A percentile compares a stretch with the other conserved stretches of the same genome.
Evolutionary conservation across 768 basidiomycete genomes (phyloP).

Genomic region (Lactifluus hygrophoroides): DNA sequence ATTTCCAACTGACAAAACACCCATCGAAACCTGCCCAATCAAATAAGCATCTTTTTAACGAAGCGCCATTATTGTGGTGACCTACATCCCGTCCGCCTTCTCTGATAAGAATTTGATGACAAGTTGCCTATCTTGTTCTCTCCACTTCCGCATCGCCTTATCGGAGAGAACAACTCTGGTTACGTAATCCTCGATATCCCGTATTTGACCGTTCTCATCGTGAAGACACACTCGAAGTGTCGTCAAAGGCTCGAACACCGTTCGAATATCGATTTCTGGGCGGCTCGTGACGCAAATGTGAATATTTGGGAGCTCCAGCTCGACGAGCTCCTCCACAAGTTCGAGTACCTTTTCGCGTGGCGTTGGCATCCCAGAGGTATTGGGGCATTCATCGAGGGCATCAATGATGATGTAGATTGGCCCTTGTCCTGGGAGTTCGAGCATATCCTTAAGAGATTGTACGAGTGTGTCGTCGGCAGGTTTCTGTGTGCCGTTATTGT

Average conservation of each 20-base stretch:
- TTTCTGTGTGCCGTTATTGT: neutral
- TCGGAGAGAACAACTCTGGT: neutral
- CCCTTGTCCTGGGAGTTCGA: neutral
- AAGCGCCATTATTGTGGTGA: neutral
- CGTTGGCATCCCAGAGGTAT: neutral
- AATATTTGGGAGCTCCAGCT: neutral
- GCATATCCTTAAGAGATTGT: neutral
- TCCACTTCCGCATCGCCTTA: too few species aligned
- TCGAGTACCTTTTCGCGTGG: neutral
- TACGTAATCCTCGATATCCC: neutral
- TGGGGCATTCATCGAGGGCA: neutral
- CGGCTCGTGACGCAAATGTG: neutral
- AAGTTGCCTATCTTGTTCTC: too few species aligned
- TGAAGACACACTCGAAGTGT: neutral
- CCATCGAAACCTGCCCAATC: neutral
- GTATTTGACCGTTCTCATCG: neutral
- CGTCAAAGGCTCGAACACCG: neutral
- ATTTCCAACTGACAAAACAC: neutral
- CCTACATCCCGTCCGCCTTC: neutral
- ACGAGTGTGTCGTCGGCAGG: neutral
- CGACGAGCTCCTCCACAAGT: neutral
- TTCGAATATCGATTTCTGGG: neutral
- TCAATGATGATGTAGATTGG: neutral
- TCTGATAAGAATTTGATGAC: too few species aligned
- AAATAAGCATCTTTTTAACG: neutral